Evolutionary conservation across 495 filamentous ascomycete genomes (phyloP).

Genomic region (Chaetomidium leptoderma): DNA sequence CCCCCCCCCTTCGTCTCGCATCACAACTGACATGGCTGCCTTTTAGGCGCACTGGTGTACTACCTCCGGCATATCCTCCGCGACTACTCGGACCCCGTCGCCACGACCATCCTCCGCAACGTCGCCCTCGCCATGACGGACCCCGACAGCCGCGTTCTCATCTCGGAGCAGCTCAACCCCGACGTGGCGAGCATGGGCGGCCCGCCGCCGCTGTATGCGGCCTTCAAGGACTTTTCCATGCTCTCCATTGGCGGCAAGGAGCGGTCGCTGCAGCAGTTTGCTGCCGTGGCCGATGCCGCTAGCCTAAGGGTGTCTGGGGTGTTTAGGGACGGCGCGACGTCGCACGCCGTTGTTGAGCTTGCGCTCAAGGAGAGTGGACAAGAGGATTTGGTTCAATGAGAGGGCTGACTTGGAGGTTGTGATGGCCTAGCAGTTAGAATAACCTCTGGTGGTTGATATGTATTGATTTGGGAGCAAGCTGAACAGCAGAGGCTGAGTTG

Average conservation of each 20-base stretch:
- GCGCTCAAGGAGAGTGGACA: constrained; percentile 16
- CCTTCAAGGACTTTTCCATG: constrained; percentile 39
- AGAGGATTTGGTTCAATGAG: no score
- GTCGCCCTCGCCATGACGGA: constrained; percentile 22
- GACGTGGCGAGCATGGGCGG: background rate
- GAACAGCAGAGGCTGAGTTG: no score
- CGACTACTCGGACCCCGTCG: constrained; percentile 36
- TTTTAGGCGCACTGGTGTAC: constrained; percentile 35
- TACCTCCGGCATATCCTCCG: constrained; percentile 36
- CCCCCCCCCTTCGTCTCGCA: background rate
- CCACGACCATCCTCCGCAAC: constrained; percentile 27
- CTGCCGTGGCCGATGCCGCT: constrained; percentile 24
- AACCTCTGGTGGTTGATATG: no score
- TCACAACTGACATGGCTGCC: no score
- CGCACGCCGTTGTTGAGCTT: constrained; percentile 30
- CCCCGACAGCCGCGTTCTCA: constrained; percentile 29
- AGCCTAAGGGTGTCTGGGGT: constrained; percentile 34
- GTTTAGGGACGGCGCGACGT: constrained; percentile 24
- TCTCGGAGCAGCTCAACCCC: constrained; percentile 36
- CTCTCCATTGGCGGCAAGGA: constrained; percentile 40
- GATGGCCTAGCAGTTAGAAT: no score
- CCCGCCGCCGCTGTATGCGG: constrained; percentile 27
- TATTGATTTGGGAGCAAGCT: no score
- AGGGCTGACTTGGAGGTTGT: no score
- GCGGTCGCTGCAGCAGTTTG: constrained; percentile 32